These are phyloP conservation scores for Coemansia sp. DNA, from an alignment of 192 early-diverging fungal genomes.

Conservation along the genomic window DNA sequence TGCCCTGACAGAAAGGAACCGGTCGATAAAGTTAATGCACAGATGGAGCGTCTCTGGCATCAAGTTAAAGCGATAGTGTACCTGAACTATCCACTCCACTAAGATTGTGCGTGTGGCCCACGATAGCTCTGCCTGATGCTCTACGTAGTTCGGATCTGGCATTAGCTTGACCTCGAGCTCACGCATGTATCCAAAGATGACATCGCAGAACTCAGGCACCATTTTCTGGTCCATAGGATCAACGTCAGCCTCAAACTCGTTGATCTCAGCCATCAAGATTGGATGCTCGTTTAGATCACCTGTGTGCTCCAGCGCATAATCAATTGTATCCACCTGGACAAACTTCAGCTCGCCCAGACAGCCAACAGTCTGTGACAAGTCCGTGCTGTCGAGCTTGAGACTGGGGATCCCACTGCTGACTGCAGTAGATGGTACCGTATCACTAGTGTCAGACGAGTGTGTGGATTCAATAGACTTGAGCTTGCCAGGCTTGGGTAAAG, in stretches of 20 bases:
- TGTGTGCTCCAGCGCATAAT: conserved; percentile 45
- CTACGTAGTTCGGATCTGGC: conserved; percentile 57
- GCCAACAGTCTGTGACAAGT: no score
- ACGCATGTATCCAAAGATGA: conserved; percentile 64
- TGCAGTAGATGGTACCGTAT: conserved; percentile 10
- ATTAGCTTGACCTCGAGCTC: conserved; percentile 59
- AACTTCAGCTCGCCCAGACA: conserved; percentile 32
- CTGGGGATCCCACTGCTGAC: conserved; percentile 11
- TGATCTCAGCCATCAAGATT: conserved; percentile 38
- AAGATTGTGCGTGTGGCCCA: conserved; percentile 56
- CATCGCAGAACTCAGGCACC: conserved; percentile 60
- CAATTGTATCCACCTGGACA: conserved; percentile 36
- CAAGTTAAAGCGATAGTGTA: conserved; percentile 59
- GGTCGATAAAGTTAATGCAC: conserved; percentile 60
- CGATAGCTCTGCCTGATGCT: conserved; percentile 43
- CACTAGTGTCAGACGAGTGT: background rate
- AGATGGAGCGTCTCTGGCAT: conserved; percentile 61
- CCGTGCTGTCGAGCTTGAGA: conserved; percentile 4
- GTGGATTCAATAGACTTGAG: background rate
- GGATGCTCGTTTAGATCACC: conserved; percentile 40
- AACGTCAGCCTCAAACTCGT: conserved; percentile 6
- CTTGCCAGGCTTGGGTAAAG: no score
- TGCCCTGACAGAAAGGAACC: conserved; percentile 55
- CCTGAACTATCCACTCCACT: conserved; percentile 60
- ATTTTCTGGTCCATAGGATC: conserved; percentile 46